These are phyloP conservation scores for Myrica gale DNA, from an alignment of 306 rosid species.

Conservation along the genomic window DNA sequence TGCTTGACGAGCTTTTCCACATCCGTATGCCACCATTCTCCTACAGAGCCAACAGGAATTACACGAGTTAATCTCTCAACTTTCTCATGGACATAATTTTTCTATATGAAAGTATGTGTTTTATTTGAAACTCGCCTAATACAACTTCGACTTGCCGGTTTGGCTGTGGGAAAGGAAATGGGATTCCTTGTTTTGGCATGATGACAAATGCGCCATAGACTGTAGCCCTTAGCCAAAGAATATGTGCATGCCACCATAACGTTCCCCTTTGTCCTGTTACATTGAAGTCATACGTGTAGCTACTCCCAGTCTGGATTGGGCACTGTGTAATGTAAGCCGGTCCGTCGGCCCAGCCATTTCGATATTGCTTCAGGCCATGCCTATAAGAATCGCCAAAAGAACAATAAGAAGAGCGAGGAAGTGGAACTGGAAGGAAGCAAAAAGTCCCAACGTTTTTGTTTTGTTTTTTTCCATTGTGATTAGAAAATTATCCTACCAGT, in stretches of 20 bases:
- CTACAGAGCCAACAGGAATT: constrained; percentile 21
- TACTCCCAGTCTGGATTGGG: constrained; percentile 61
- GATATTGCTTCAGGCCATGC: constrained; percentile 78
- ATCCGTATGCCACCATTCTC: constrained; percentile 88
- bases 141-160: constrained; percentile 54
- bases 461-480: neutral
- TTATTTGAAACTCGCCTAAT: constrained; percentile 39
- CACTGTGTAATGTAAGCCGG: constrained; percentile 83
- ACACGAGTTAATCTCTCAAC: neutral
- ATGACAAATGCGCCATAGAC: constrained; percentile 83
- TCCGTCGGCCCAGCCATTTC: constrained; percentile 86
- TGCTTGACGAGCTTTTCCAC: constrained; percentile 67
- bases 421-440: no score
- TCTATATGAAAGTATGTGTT: neutral
- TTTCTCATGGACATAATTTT: neutral
- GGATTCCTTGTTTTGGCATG: constrained; percentile 68
- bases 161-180: constrained; percentile 73
- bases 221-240: constrained; percentile 81
- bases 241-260: constrained; percentile 90
- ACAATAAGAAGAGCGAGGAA: neutral
- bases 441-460: neutral
- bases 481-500: constrained; percentile 47
- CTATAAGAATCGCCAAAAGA: constrained; percentile 28
- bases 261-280: constrained; percentile 84
- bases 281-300: constrained; percentile 75